A percentile compares a stretch with the other conserved stretches of the same genome.
phyloP scores from a whole-genome alignment of 2,329 filamentous ascomycete species.

The Balansia obtecta region DNA sequence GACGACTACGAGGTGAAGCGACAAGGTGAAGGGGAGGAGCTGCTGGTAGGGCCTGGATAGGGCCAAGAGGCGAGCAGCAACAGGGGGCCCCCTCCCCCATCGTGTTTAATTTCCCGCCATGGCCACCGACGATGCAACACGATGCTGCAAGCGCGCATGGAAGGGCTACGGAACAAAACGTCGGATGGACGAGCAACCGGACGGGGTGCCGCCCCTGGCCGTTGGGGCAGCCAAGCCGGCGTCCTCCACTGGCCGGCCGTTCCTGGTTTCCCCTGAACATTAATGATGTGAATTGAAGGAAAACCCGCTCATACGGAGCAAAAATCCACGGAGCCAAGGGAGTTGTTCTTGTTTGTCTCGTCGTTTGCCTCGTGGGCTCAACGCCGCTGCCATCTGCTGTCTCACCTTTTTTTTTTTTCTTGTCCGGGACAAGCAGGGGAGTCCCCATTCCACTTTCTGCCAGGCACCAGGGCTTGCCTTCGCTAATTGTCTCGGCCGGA shows the following conservation, averaged over 20 bases:
- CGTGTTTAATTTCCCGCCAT: conserved; percentile 7
- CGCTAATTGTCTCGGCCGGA: not conserved
- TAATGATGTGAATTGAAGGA: too few relatives aligned
- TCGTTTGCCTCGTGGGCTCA: not conserved
- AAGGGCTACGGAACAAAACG: not conserved
- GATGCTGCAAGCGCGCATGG: not conserved
- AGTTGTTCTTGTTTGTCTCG: not conserved
- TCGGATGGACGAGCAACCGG: not conserved
- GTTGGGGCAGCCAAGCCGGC: too few relatives aligned
- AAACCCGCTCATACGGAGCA: too few relatives aligned
- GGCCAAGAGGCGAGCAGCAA: not conserved
- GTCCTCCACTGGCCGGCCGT: too few relatives aligned
- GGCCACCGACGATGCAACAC: not conserved
- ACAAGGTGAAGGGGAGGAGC: not conserved
- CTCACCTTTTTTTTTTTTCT: not conserved
- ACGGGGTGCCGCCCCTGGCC: not conserved
- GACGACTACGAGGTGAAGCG: too few relatives aligned
- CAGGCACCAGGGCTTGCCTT: not conserved
- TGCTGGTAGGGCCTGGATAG: not conserved
- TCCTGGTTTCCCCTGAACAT: too few relatives aligned
- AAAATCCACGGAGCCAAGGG: too few relatives aligned
- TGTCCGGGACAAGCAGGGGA: not conserved
- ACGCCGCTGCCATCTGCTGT: not conserved
- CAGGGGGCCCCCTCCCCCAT: not conserved
- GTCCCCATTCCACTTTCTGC: not conserved